Conservation (phyloP, 2,329 filamentous ascomycete species). For the Trichophyton schoenleinii region DNA sequence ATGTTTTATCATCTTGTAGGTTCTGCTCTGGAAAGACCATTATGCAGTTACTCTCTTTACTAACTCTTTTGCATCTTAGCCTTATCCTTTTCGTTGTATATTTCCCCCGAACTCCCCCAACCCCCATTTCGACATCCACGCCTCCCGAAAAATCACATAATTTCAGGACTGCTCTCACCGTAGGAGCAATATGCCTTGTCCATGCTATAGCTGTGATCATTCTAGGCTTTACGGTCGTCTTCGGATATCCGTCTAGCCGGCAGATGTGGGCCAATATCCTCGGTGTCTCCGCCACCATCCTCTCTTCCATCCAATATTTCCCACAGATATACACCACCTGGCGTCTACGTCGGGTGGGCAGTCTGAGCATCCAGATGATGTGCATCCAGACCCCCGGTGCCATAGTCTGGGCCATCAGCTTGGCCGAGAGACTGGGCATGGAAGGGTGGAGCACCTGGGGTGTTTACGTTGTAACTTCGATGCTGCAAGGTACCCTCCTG, state of each 20-base stretch:
- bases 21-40: constrained; percentile 10
- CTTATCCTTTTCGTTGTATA: constrained; percentile 89
- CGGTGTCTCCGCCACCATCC: constrained; percentile 62
- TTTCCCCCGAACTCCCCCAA: constrained; percentile 56
- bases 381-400: constrained; percentile 91
- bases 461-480: constrained; percentile 74
- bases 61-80: constrained; percentile 36
- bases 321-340: constrained; percentile 93
- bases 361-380: constrained; percentile 95
- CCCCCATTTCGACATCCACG: constrained; percentile 31
- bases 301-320: constrained; percentile 82
- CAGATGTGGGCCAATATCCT: constrained; percentile 73
- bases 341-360: constrained; percentile 70
- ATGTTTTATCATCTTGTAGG: constrained; percentile 84
- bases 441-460: constrained; percentile 94
- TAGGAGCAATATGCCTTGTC: constrained; percentile 59
- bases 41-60: not conserved
- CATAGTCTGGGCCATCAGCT: constrained; percentile 74
- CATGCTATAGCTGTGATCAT: constrained; percentile 62
- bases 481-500: constrained; percentile 70
- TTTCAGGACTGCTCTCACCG: constrained; percentile 66
- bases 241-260: constrained; percentile 53
- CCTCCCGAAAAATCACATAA: constrained; percentile 41
- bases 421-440: constrained; percentile 65
- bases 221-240: constrained; percentile 49